Evolutionary conservation across 495 filamentous ascomycete species (phyloP).

Genomic region (Hamigera avellanea): DNA sequence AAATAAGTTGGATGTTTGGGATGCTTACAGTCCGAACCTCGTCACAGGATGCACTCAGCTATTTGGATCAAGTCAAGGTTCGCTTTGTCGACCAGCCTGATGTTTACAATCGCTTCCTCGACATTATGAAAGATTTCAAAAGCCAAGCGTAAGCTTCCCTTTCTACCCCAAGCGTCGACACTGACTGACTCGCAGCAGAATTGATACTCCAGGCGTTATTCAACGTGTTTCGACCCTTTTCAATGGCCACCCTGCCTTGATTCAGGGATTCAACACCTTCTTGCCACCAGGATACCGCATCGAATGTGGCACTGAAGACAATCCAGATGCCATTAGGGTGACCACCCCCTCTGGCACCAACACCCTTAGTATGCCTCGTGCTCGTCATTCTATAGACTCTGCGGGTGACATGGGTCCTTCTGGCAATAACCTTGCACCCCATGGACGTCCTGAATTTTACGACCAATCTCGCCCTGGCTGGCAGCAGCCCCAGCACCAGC

Average conservation of each 20-base stretch:
- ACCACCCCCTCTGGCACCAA: constrained; percentile 88
- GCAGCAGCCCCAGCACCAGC: constrained; percentile 38
- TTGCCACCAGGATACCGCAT: constrained; percentile 95
- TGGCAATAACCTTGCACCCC: constrained; percentile 16
- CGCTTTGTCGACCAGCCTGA: constrained; percentile 95
- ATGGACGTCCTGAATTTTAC: constrained; percentile 32
- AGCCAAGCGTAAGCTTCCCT: constrained; percentile 68
- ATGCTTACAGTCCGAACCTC: constrained; percentile 6
- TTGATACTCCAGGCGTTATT: constrained; percentile 97
- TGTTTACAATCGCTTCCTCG: constrained; percentile 94
- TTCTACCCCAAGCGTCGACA: neutral
- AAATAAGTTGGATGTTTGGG: too few relatives aligned
- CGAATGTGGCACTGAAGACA: constrained; percentile 83
- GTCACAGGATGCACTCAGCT: constrained; percentile 81
- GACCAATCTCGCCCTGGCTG: constrained; percentile 37
- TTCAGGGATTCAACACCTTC: constrained; percentile 98
- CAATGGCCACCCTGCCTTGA: constrained; percentile 89
- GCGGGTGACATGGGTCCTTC: constrained; percentile 23
- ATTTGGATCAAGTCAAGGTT: constrained; percentile 97
- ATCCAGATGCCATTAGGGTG: constrained; percentile 90
- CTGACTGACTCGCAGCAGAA: constrained; percentile 40
- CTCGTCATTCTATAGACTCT: constrained; percentile 36
- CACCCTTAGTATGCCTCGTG: constrained; percentile 43
- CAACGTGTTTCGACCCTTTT: constrained; percentile 95
- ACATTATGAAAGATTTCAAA: constrained; percentile 99